phyloP scores from a whole-genome alignment of 2,329 filamentous ascomycete genomes.

The Ampelomyces quisqualis region DNA sequence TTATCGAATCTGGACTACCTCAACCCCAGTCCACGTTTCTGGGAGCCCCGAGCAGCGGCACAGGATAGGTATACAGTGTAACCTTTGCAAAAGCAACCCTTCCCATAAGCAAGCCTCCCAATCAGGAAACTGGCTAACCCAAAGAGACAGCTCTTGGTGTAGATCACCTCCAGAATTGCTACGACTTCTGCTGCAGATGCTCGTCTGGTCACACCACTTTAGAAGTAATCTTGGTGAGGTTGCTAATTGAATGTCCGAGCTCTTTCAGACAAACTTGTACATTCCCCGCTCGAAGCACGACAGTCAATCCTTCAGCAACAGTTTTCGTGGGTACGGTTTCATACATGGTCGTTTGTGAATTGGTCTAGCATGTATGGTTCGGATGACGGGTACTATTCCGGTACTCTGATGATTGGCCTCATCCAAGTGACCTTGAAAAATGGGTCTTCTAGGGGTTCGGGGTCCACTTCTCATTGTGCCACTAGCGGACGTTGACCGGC shows the following conservation, averaged over 20 bases:
- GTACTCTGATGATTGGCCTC: conserved; percentile 25
- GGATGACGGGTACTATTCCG: conserved; percentile 17
- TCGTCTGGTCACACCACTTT: not conserved
- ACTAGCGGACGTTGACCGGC: conserved; percentile 8
- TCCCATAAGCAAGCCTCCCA: too few relatives aligned
- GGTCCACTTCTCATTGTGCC: conserved; percentile 17
- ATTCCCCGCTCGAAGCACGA: conserved; percentile 40
- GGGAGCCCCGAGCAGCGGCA: conserved; percentile 32
- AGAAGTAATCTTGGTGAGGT: not conserved
- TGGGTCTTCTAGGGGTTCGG: conserved; percentile 13
- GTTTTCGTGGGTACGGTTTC: conserved; percentile 13
- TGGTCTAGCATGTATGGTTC: conserved; percentile 14
- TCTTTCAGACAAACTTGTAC: conserved; percentile 5
- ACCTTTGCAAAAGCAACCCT: not conserved
- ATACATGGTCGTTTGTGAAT: conserved; percentile 14
- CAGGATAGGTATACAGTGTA: conserved; percentile 19
- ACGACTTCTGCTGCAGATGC: too few relatives aligned
- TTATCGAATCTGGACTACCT: conserved; percentile 25
- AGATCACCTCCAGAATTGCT: too few relatives aligned
- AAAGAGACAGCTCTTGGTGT: too few relatives aligned
- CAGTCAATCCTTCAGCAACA: conserved; percentile 20
- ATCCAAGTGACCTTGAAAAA: conserved; percentile 11
- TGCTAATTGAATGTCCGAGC: not conserved
- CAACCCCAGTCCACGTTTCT: conserved; percentile 33
- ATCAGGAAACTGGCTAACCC: too few relatives aligned